These are phyloP conservation scores for Saccharomyces hybrid DNA, from an alignment of 1,139 yeast species.

Conservation along the genomic window DNA sequence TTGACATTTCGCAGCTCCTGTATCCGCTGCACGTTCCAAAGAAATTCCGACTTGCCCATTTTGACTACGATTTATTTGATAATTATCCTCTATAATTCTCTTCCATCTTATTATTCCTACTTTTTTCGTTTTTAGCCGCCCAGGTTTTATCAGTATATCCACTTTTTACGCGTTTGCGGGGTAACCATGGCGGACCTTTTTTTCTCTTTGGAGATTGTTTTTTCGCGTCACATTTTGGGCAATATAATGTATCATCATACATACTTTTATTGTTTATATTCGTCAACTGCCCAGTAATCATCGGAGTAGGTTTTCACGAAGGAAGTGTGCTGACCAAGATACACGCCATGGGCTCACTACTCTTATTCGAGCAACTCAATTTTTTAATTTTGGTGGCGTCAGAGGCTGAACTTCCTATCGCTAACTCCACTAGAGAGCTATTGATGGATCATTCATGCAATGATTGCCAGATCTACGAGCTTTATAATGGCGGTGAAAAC, in stretches of 20 bases:
- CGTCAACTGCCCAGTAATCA: background rate
- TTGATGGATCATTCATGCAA: background rate
- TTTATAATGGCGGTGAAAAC: background rate
- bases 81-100: too few relatives aligned
- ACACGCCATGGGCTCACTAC: background rate
- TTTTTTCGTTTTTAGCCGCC: background rate
- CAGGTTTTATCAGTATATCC: background rate
- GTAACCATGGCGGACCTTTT: background rate
- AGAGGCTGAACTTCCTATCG: background rate
- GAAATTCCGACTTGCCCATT: background rate
- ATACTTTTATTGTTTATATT: background rate
- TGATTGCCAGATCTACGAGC: background rate
- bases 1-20: background rate
- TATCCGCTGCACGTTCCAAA: background rate
- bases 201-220: background rate
- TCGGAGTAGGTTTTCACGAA: background rate
- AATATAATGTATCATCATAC: background rate
- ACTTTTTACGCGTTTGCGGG: background rate
- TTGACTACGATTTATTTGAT: background rate
- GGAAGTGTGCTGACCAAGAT: background rate
- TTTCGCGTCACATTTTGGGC: background rate
- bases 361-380: background rate
- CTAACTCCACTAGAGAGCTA: background rate
- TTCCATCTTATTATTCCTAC: background rate
- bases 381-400: background rate